Evolutionary conservation across 768 basidiomycete species (phyloP).

Genomic region (Dioszegia hungarica): DNA sequence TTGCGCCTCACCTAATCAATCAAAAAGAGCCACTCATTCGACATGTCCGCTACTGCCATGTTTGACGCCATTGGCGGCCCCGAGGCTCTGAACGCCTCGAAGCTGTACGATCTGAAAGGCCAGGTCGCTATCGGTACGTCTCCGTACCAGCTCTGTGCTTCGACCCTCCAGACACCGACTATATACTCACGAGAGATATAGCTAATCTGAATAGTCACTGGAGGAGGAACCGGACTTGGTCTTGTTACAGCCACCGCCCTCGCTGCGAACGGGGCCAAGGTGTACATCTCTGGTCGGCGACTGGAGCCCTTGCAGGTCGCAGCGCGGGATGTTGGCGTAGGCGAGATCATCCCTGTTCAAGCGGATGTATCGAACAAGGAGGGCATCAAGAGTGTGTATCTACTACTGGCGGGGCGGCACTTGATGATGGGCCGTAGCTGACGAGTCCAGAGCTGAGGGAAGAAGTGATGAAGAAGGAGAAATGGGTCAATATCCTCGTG

Average conservation of each 20-base stretch:
- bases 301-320: slow-evolving; percentile 35
- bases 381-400: slow-evolving; percentile 39
- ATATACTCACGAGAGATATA: background rate
- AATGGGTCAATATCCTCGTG: slow-evolving; percentile 42
- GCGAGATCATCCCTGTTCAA: slow-evolving; percentile 32
- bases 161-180: too few species aligned
- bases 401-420: too few species aligned
- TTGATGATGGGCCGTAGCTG: too few species aligned
- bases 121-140: slow-evolving; percentile 42
- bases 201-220: slow-evolving; percentile 23
- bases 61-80: slow-evolving; percentile 14
- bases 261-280: slow-evolving; percentile 44
- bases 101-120: slow-evolving; percentile 42
- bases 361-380: slow-evolving; percentile 43
- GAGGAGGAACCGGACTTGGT: slow-evolving; percentile 26
- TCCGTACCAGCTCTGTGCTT: too few species aligned
- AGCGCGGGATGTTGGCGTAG: slow-evolving; percentile 25
- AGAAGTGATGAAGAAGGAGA: slow-evolving; percentile 32
- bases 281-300: slow-evolving; percentile 47
- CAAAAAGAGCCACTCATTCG: too few species aligned
- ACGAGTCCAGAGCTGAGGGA: slow-evolving; percentile 22
- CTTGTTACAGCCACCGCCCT: slow-evolving; percentile 35
- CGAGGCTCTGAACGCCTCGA: slow-evolving; percentile 22
- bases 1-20: too few species aligned
- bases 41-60: slow-evolving; percentile 12